These are phyloP conservation scores for Venturiaceae sp. DNA, from an alignment of 2,329 filamentous ascomycete species.

Conservation along the genomic window DNA sequence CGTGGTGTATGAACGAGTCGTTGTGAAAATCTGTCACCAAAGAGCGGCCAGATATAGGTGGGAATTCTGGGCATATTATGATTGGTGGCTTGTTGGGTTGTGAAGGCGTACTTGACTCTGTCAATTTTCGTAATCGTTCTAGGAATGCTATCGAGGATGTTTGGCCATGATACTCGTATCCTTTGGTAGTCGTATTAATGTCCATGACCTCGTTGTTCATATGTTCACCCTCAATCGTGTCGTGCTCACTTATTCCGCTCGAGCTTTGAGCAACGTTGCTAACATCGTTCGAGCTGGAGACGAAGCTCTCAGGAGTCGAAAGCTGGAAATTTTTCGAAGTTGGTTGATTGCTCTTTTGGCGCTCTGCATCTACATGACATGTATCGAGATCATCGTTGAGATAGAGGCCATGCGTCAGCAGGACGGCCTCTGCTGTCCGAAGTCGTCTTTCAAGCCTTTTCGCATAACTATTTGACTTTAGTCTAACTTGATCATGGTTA, in stretches of 20 bases:
- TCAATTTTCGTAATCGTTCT: conserved; percentile 27
- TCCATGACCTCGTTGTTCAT: conserved; percentile 25
- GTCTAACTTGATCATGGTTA: background rate
- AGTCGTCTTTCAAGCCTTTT: conserved; percentile 1
- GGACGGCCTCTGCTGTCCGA: background rate
- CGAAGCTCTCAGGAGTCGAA: background rate
- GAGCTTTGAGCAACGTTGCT: background rate
- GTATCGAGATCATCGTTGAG: background rate
- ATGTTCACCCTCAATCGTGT: conserved; percentile 7
- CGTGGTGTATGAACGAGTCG: conserved; percentile 27
- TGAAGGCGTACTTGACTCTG: background rate
- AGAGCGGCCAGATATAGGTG: conserved; percentile 20
- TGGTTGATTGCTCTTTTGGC: background rate
- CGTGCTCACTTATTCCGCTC: conserved; percentile 11
- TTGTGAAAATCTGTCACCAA: conserved; percentile 38
- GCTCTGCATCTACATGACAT: background rate
- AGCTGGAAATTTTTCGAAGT: background rate
- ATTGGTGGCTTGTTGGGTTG: background rate
- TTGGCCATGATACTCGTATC: conserved; percentile 39
- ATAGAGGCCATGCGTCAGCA: background rate
- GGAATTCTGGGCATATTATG: conserved; percentile 8
- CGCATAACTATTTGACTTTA: background rate
- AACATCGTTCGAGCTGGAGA: background rate
- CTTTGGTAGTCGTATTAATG: conserved; percentile 35
- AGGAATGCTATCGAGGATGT: conserved; percentile 37